Conservation (phyloP, 2,329 filamentous ascomycete genomes). For the Paracoccidioides brasiliensis region DNA sequence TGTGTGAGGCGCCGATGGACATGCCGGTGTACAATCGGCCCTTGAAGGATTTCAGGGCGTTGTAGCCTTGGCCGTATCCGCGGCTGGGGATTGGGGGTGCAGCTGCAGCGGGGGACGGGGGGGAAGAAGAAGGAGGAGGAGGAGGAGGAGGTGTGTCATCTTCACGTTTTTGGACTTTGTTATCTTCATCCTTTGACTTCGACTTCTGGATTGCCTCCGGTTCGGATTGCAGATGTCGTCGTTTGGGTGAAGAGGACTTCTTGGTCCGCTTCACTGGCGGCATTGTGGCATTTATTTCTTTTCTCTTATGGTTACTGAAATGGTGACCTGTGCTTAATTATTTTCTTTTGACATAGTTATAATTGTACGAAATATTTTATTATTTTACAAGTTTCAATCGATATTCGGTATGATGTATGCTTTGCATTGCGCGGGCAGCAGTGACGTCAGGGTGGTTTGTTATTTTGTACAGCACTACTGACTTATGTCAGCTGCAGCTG, state of each 20-base stretch:
- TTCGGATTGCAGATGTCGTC: neutral
- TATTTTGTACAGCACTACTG: too few species aligned
- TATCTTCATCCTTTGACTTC: neutral
- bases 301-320: neutral
- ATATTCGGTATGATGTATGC: too few species aligned
- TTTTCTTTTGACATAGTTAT: too few species aligned
- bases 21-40: constrained; percentile 26
- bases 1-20: constrained; percentile 25
- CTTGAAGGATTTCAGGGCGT: constrained; percentile 22
- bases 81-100: neutral
- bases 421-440: too few species aligned
- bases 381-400: too few species aligned
- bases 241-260: neutral
- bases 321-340: too few species aligned
- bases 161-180: neutral
- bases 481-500: too few species aligned
- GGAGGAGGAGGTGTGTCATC: neutral
- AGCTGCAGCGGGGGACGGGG: neutral
- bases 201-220: neutral
- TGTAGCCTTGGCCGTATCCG: constrained; percentile 16
- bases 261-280: neutral
- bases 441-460: too few species aligned
- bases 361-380: too few species aligned
- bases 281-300: neutral
- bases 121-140: neutral